Evolutionary conservation across 345 rosid genomes (phyloP), one percentile per base, ranked within the genome.

Genomic region (Raphanus raphanistrum): DNA sequence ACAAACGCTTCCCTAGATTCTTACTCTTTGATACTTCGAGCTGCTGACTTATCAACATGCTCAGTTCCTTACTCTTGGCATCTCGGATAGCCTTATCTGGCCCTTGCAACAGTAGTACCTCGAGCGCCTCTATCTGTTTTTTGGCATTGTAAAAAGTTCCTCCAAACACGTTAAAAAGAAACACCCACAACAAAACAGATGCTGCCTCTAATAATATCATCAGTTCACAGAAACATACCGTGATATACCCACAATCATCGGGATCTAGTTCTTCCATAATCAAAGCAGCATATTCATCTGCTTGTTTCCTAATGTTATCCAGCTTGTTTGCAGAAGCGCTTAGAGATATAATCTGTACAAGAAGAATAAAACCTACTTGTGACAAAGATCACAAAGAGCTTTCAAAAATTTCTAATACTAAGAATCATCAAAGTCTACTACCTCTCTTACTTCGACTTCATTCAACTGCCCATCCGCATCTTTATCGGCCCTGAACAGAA

Each of bases 251-350:
- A n/a, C 70, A 80, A 48, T 83, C 64, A 25, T 85, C 89, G 0
- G 94, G 94, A 77, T 91, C 94, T 70, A 91, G 69, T 57, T 85
- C 87, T 81, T 91, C 97, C 97, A 91, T 88, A 74, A 91, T 91
- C 82, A 91, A 80, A 15, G 90, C 86, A n/a, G 94, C 90, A 80
- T 89, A 91, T 77, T 91, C 97, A 80, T 85, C 88, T 11, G 94
- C 91, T 78, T 87, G 87, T 32, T 66, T 82, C 79, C 83, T 79
- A 58, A 91, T 88, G 25, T 74, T 87, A 12, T 88, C 80, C 36
- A 91, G 81, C 13, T 81, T 87, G 77, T 91, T 89, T 48, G 97
- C 91, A 65, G 92, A 87, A 72, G 97, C 97, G 73, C 97, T 91
- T 6, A 88, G 81, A 13, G 78, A 76, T 60, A 91, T 88, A 59